Evolutionary conservation across 441 rosid genomes (phyloP).

Genomic region (Adansonia rubrostipa): DNA sequence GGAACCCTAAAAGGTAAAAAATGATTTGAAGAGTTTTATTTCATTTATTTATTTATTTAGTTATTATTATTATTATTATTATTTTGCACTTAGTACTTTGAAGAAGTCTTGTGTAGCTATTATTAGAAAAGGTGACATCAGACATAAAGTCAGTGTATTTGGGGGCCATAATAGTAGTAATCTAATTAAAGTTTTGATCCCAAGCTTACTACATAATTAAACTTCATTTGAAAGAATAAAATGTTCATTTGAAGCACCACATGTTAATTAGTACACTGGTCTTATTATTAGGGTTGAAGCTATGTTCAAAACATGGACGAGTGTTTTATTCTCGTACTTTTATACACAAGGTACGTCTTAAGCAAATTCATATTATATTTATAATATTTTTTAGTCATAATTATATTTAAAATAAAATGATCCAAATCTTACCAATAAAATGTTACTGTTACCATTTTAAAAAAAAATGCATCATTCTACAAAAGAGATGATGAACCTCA

Average conservation of each 20-base stretch:
- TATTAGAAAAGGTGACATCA: conserved; percentile 25
- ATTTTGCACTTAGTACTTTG: conserved; percentile 22
- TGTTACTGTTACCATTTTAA: not conserved
- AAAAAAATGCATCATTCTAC: too few relatives aligned
- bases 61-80: too few relatives aligned
- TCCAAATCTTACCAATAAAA: not conserved
- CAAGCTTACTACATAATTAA: not conserved
- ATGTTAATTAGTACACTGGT: not conserved
- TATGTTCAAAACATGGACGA: not conserved
- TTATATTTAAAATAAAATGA: too few relatives aligned
- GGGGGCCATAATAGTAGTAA: conserved; percentile 21
- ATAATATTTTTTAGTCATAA: too few relatives aligned
- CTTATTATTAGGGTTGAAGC: not conserved
- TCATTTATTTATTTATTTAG: too few relatives aligned
- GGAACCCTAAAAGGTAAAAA: conserved; percentile 33
- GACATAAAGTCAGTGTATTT: conserved; percentile 31
- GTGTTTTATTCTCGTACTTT: not conserved
- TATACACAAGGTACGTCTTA: not conserved
- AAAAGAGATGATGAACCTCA: too few relatives aligned
- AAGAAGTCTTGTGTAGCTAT: conserved; percentile 36
- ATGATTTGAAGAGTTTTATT: too few relatives aligned
- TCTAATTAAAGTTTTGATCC: conserved; percentile 12
- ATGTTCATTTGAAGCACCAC: not conserved
- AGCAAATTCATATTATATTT: too few relatives aligned
- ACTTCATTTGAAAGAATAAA: not conserved